Base-by-base conservation (phyloP, 1,284 basidiomycete genomes). In the Leccinum solheimii region DNA sequence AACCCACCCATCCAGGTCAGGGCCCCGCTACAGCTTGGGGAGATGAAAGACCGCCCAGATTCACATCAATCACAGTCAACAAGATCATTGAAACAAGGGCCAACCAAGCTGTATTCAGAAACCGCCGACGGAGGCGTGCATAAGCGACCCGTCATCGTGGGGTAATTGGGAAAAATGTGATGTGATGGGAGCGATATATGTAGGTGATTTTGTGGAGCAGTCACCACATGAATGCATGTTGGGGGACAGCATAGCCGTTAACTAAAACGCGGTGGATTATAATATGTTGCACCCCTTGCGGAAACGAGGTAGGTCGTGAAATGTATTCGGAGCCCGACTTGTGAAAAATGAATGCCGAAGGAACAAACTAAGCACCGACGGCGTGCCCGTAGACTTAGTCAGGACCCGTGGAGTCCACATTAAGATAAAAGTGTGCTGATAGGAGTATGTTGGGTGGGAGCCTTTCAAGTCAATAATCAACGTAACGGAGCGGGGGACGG, bases 11-110 rank as follows among this genome's bases (percentile, higher is more conserved):
- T 51, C 49, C 26, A 51, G 23, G 45, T 56, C 54, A 68, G 57
- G 51, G 57, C 64, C 58, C 43, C 66, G 67, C 51, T 67, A 74
- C 69, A 71, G 63, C 60, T 65, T 62, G 66, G 61, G 40, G 34
- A 60, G 56, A 62, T 60, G 60, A 68, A 64, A 27, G 38, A 50
- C 64, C 60, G 45, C 23, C 58, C 50, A 54, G 48, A 59, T 64
- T 59, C 58, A 48, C 8, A 38, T 55, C 38, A 54, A 62, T 62
- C 58, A n/a, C 36, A 52, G 58, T 56, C 57, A 59, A 34, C 30
- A 56, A 48, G 14, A 57, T 45, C 56, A 61, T 19, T 6, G 8
- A 48, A 61, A 49, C 64, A 56, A 65, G 36, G 30, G n/a, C 26
- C 13, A 23, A 19, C 60, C 59, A 63, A 61, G 58, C 55, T 59